Evolutionary conservation across 202 grass and related monocot species (phyloP).

Genomic region (Carex arenaria): DNA sequence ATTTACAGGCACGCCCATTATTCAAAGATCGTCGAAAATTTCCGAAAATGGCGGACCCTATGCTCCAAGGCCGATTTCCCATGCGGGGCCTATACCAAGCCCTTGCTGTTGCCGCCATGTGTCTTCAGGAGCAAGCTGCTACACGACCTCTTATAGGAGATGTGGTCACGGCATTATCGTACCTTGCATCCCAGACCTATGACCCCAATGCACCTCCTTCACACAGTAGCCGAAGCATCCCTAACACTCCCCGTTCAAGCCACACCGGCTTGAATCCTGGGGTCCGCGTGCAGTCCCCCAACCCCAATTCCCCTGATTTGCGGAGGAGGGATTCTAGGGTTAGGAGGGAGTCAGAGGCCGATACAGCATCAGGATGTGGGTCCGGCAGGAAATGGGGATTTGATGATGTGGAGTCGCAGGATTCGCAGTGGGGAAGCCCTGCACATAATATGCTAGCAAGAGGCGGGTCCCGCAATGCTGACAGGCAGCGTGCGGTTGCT

Average conservation of each 20-base stretch:
- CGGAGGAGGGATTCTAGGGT: slow-evolving; percentile 43
- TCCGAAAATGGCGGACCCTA: slow-evolving; percentile 95
- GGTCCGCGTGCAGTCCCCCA: slow-evolving; percentile 44
- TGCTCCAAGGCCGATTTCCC: slow-evolving; percentile 72
- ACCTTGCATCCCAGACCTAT: slow-evolving; percentile 94
- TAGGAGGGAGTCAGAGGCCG: slow-evolving; percentile 36
- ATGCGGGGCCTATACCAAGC: slow-evolving; percentile 96
- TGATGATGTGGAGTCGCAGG: slow-evolving; percentile 53
- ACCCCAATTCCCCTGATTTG: slow-evolving; percentile 67
- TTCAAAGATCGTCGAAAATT: slow-evolving; percentile 96
- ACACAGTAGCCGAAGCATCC: slow-evolving; percentile 43
- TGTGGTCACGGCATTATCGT: slow-evolving; percentile 93
- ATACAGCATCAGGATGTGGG: slow-evolving; percentile 44
- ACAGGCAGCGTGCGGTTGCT: slow-evolving; percentile 62
- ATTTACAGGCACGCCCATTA: slow-evolving; percentile 84
- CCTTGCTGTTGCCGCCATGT: slow-evolving; percentile 96
- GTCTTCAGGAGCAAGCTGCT: slow-evolving; percentile 91
- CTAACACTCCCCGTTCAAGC: slow-evolving; percentile 70
- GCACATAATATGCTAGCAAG: slow-evolving; percentile 50
- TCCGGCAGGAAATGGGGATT: slow-evolving; percentile 71
- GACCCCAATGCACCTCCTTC: slow-evolving; percentile 63
- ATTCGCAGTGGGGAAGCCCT: slow-evolving; percentile 63
- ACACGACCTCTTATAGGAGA: slow-evolving; percentile 90
- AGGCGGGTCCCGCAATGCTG: slow-evolving; percentile 33
- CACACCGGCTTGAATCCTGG: slow-evolving; percentile 30